Base-by-base conservation (phyloP, 2,329 filamentous ascomycete species). In the Paraphaeosphaeria sporulosa region DNA sequence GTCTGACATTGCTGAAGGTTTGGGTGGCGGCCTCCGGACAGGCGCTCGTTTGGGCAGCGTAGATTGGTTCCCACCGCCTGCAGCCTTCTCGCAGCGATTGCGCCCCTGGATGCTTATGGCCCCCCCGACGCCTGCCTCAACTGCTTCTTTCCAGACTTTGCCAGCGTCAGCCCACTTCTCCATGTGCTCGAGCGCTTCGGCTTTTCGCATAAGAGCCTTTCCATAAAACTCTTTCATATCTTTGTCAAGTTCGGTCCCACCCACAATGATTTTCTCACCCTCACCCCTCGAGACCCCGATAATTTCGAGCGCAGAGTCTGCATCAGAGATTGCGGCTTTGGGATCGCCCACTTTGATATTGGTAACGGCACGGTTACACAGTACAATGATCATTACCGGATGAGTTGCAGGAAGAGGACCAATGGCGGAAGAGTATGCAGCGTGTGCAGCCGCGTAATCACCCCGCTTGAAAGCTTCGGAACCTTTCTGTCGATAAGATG, bases 161-260 rank as follows among this genome's bases (percentile, higher is more conserved):
- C 88, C 89, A 1, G 95, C 95, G 53, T 98, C 94, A 2, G 82
- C 80, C 94, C 94, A 99, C 74, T 90, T 92, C 80, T 99, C 95
- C 84, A 99, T 90, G 73, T 97, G 91, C 77, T 99, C 95, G 8
- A 98, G 84, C 1, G 93, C 95, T 79, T 99, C 95, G 0, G 95
- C 95, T 81, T 98, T 98, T 56, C 95, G 90, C 80, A 92, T 94
- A 32, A 98, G 81, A 0, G 94, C 94, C 78, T 98, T 99, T 55
- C 93, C 94, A 73, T 91, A 98, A 63, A 97, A 91, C 19, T 97
- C 94, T 64, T 88, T 90, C 92, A 99, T 96, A 50, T 94, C 90
- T 67, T 96, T 95, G 21, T 83, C 83, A 8, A 80, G 80, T 57
- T 85, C 85, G 6, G 82, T 81, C 15, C 82, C 82, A 23, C 83